Conservation (phyloP, 1,284 basidiomycete genomes). For the Paramarasmius palmivorus region DNA sequence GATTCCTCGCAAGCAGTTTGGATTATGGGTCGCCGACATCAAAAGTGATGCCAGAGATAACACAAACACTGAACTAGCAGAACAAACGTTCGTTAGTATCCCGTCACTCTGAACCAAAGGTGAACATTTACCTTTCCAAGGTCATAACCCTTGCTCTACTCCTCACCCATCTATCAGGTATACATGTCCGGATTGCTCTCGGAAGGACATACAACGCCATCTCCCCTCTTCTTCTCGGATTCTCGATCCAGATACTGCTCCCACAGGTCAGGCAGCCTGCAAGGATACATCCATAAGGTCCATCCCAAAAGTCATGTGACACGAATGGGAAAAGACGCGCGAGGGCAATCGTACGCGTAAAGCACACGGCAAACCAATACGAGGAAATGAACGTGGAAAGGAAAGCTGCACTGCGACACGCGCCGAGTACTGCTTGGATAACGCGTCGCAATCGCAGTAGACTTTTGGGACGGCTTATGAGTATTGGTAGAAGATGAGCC, state of each 20-base stretch:
- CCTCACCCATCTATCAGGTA: constrained; percentile 55
- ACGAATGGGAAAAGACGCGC: constrained; percentile 63
- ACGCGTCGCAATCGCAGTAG: constrained; percentile 46
- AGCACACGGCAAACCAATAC: constrained; percentile 68
- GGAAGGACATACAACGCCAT: constrained; percentile 79
- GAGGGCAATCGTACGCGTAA: constrained; percentile 61
- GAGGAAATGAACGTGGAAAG: constrained; percentile 70
- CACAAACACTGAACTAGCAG: constrained; percentile 48
- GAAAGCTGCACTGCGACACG: constrained; percentile 67
- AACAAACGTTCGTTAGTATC: constrained; percentile 9
- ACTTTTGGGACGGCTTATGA: constrained; percentile 56
- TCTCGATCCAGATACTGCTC: constrained; percentile 74
- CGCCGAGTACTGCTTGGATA: constrained; percentile 43
- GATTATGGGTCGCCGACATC: constrained; percentile 60
- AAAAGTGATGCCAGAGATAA: constrained; percentile 65
- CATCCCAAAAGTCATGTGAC: constrained; percentile 77
- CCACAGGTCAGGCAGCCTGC: constrained; percentile 73
- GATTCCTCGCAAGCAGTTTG: constrained; percentile 65
- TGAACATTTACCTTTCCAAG: constrained; percentile 50
- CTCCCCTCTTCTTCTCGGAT: constrained; percentile 66
- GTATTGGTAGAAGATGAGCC: constrained; percentile 68
- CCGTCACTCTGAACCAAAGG: background rate
- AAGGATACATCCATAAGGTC: constrained; percentile 66
- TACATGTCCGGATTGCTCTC: constrained; percentile 58
- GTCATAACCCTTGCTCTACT: constrained; percentile 38